Percentiles rank a stretch among this genome's conserved stretches.
Conservation (phyloP, 768 basidiomycete genomes). For the Podaxis mareebaensis region DNA sequence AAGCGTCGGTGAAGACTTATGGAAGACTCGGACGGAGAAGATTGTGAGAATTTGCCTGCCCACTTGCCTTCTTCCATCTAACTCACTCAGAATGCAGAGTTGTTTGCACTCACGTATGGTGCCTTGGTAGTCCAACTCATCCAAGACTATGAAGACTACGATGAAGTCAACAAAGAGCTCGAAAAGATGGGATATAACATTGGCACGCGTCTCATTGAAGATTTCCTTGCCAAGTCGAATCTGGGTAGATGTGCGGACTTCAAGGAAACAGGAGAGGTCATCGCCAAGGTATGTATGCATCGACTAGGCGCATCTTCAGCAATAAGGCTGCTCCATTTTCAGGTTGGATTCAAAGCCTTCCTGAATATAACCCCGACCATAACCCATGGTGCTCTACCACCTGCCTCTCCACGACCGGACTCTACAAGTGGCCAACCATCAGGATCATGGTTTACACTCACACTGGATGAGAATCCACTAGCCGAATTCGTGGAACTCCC, state of each 20-base stretch:
- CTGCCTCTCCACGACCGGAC: slow-evolving; percentile 41
- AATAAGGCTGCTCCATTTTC: neutral
- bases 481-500: slow-evolving; percentile 98
- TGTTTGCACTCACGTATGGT: slow-evolving; percentile 96
- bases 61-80: slow-evolving; percentile 18
- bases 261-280: slow-evolving; percentile 91
- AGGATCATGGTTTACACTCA: slow-evolving; percentile 75
- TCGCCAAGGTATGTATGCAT: slow-evolving; percentile 70
- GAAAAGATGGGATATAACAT: slow-evolving; percentile 99
- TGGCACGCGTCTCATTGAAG: slow-evolving; percentile 93
- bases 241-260: slow-evolving; percentile 93
- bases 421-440: slow-evolving; percentile 44
- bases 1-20: slow-evolving; percentile 89
- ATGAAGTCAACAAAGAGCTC: slow-evolving; percentile 92
- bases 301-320: neutral
- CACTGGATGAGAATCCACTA: slow-evolving; percentile 93
- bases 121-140: slow-evolving; percentile 97
- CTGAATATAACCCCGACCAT: slow-evolving; percentile 88
- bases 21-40: slow-evolving; percentile 95
- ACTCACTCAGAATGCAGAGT: slow-evolving; percentile 82
- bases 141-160: slow-evolving; percentile 98
- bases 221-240: slow-evolving; percentile 92
- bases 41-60: slow-evolving; percentile 56
- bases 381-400: slow-evolving; percentile 62
- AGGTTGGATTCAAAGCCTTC: slow-evolving; percentile 99